Percentiles rank a stretch among this genome's conserved stretches.
Evolutionary conservation across 352 stramenopile genomes (phyloP).

Genomic region (Pythium pyrilobum): DNA sequence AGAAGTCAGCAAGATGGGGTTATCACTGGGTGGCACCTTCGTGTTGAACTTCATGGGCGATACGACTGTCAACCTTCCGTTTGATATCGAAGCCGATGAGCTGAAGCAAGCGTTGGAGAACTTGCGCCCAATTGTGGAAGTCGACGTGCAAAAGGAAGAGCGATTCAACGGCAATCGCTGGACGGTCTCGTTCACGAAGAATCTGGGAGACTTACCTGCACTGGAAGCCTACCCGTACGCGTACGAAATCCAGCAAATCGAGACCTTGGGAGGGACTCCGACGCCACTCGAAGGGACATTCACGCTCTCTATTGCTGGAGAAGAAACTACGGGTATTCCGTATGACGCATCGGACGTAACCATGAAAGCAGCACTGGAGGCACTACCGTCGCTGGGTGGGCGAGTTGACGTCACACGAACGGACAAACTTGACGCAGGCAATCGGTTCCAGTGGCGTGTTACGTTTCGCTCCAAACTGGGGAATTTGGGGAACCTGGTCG

Average conservation of each 20-base stretch:
- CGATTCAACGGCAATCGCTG: conserved; percentile 87
- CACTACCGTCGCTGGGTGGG: conserved; percentile 72
- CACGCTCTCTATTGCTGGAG: conserved; percentile 71
- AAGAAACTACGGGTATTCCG: conserved; percentile 70
- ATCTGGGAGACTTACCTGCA: conserved; percentile 92
- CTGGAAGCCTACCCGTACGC: conserved; percentile 81
- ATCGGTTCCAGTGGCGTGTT: conserved; percentile 89
- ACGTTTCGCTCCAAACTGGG: conserved; percentile 91
- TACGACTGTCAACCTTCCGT: conserved; percentile 90
- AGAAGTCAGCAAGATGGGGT: conserved; percentile 63
- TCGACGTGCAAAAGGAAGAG: conserved; percentile 68
- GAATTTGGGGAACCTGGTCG: conserved; percentile 63
- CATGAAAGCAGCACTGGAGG: conserved; percentile 89
- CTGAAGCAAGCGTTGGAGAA: conserved; percentile 88
- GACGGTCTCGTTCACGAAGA: conserved; percentile 95
- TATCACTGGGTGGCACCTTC: conserved; percentile 89
- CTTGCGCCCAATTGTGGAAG: conserved; percentile 42
- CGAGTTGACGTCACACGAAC: conserved; percentile 87
- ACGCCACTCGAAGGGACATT: conserved; percentile 92
- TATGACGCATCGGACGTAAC: conserved; percentile 82
- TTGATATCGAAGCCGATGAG: conserved; percentile 78
- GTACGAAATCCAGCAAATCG: conserved; percentile 94
- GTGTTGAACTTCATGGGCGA: conserved; percentile 90
- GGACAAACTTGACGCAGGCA: conserved; percentile 61
- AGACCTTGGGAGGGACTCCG: conserved; percentile 86